phyloP scores from a whole-genome alignment of 176 grass and related monocot genomes.

The Juncus inflexus region DNA sequence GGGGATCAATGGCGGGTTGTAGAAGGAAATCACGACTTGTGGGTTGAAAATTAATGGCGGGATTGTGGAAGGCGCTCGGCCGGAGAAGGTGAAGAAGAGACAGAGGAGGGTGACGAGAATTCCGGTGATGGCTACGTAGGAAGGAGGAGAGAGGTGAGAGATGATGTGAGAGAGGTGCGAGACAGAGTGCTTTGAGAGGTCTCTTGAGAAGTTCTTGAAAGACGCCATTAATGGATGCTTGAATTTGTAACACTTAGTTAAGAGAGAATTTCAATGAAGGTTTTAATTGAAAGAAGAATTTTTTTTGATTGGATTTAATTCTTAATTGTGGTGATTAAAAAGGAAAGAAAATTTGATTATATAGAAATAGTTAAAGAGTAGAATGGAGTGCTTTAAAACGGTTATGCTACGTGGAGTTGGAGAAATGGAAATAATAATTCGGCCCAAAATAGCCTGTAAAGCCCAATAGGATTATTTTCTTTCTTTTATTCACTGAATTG shows the following conservation, averaged over 20 bases:
- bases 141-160: conserved; percentile 8
- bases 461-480: too few species aligned
- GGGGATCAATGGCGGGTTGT: background rate
- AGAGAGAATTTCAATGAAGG: background rate
- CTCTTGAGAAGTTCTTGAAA: conserved; percentile 26
- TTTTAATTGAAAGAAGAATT: too few species aligned
- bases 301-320: too few species aligned
- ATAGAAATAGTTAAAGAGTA: too few species aligned
- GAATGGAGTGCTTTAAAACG: too few species aligned
- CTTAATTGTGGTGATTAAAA: too few species aligned
- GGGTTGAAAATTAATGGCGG: conserved; percentile 22
- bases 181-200: background rate
- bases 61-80: background rate
- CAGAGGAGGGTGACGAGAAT: background rate
- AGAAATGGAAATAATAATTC: too few species aligned
- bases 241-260: background rate
- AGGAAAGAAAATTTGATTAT: too few species aligned
- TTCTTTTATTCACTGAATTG: too few species aligned
- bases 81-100: conserved; percentile 17
- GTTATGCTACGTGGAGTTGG: too few species aligned
- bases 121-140: conserved; percentile 3
- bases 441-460: too few species aligned
- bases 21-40: conserved; percentile 20
- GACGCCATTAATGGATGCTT: background rate
- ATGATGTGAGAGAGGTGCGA: conserved; percentile 6